phyloP scores from a whole-genome alignment of 2,329 filamentous ascomycete species.

The Thermoascus crustaceus region DNA sequence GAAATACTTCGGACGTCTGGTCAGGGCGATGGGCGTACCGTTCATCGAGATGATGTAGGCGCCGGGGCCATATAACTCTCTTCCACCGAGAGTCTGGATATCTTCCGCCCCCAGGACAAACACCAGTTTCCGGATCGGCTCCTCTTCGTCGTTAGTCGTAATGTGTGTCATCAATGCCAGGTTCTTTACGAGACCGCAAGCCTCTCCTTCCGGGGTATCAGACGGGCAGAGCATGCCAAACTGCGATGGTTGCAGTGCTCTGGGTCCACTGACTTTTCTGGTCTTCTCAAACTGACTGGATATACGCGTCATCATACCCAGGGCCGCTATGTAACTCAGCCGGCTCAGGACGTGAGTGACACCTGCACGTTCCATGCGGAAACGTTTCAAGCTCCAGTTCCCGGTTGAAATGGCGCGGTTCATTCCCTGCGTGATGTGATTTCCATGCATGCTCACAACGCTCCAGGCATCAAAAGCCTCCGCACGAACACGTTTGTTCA shows the following conservation, averaged over 20 bases:
- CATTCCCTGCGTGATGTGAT: conserved; percentile 84
- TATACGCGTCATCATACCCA: conserved; percentile 99
- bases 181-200: conserved; percentile 96
- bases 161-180: conserved; percentile 98
- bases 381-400: conserved; percentile 96
- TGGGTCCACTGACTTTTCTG: conserved; percentile 87
- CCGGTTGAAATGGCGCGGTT: conserved; percentile 94
- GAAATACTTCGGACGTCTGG: conserved; percentile 77
- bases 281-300: conserved; percentile 99
- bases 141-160: conserved; percentile 91
- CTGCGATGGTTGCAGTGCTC: conserved; percentile 92
- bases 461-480: conserved; percentile 80
- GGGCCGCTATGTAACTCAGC: conserved; percentile 88
- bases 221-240: conserved; percentile 98
- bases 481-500: conserved; percentile 87
- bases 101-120: conserved; percentile 80
- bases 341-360: conserved; percentile 94
- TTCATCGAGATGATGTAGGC: conserved; percentile 91
- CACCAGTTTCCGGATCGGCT: conserved; percentile 76
- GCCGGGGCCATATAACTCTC: conserved; percentile 76
- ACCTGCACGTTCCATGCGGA: conserved; percentile 96
- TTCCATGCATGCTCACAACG: conserved; percentile 75
- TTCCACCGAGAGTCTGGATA: conserved; percentile 70
- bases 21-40: conserved; percentile 85
- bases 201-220: conserved; percentile 96